Evolutionary conservation across 2,329 filamentous ascomycete genomes (phyloP).

Genomic region (Diaporthe citriasiana): DNA sequence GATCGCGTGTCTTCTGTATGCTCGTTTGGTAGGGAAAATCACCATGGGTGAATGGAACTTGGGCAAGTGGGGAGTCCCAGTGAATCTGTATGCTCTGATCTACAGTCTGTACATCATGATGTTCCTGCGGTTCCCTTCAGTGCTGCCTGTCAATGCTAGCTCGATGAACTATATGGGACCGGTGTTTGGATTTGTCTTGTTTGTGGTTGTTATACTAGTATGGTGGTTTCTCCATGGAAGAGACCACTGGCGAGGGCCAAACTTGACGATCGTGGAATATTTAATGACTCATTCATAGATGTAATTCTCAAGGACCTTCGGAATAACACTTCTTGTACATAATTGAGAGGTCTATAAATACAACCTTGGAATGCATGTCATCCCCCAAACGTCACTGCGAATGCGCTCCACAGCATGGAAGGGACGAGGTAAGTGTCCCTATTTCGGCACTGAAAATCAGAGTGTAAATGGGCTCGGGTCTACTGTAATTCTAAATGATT

Average conservation of each 20-base stretch:
- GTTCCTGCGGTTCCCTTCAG: not conserved
- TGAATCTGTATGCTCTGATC: not conserved
- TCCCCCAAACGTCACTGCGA: too few relatives aligned
- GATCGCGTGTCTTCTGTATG: not conserved
- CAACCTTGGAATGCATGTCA: too few relatives aligned
- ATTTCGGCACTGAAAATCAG: too few relatives aligned
- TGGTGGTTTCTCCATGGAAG: conserved; percentile 34
- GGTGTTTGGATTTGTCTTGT: not conserved
- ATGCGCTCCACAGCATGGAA: too few relatives aligned
- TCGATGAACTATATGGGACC: conserved; percentile 1
- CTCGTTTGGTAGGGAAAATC: not conserved
- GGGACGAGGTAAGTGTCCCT: too few relatives aligned
- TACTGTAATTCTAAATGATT: not conserved
- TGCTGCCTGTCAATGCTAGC: not conserved
- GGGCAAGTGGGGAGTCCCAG: not conserved
- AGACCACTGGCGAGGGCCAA: not conserved
- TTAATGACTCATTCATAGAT: not conserved
- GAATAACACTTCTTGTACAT: not conserved
- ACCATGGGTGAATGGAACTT: not conserved
- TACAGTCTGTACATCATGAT: not conserved
- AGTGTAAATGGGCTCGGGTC: too few relatives aligned
- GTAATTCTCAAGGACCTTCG: not conserved
- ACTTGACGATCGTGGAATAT: conserved; percentile 1
- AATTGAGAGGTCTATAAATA: not conserved
- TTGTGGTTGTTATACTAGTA: not conserved